phyloP scores from a whole-genome alignment of 768 basidiomycete genomes.

The Russula sp. region DNA sequence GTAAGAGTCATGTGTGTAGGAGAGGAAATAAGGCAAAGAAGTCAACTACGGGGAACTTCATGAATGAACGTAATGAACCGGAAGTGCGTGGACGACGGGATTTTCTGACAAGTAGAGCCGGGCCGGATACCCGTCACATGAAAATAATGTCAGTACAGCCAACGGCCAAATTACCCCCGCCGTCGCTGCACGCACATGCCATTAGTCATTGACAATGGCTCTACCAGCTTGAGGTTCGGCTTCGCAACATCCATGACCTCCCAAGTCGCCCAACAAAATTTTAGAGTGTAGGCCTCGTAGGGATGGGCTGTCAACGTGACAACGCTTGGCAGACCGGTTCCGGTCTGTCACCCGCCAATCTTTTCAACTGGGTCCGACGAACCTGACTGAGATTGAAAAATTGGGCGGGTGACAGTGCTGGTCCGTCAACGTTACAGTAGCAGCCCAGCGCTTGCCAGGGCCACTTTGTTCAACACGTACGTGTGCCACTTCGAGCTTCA shows the following conservation, averaged over 20 bases:
- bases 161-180: not conserved
- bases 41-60: too few relatives aligned
- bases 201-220: slow-evolving; percentile 85
- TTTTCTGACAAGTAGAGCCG: not conserved
- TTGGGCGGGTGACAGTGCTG: too few relatives aligned
- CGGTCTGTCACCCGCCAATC: too few relatives aligned
- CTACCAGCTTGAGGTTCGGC: slow-evolving; percentile 75
- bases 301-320: too few relatives aligned
- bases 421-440: too few relatives aligned
- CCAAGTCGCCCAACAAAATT: slow-evolving; percentile 60
- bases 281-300: slow-evolving; percentile 85
- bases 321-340: too few relatives aligned
- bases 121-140: not conserved
- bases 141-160: not conserved
- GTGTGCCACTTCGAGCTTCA: too few relatives aligned
- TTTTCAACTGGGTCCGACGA: too few relatives aligned
- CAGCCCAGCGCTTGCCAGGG: too few relatives aligned
- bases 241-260: slow-evolving; percentile 60
- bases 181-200: slow-evolving; percentile 38
- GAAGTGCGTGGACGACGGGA: not conserved
- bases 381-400: too few relatives aligned
- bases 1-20: not conserved
- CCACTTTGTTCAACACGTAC: too few relatives aligned
- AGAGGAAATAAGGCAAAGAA: too few relatives aligned
- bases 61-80: not conserved